Conservation (phyloP, 2,329 filamentous ascomycete genomes). For the Xylaria sp. region DNA sequence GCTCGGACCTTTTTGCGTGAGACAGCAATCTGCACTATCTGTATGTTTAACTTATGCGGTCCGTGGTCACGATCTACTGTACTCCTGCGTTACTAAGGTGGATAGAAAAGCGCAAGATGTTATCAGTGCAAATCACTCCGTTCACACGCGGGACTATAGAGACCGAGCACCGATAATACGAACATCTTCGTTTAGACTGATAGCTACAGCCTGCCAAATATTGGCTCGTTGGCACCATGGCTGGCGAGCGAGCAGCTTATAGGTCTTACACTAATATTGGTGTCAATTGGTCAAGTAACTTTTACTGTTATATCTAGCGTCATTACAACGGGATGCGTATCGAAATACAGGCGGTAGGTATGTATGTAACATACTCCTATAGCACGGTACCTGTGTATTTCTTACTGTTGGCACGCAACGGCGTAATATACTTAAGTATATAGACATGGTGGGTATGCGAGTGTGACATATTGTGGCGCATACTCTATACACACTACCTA, state of each 20-base stretch:
- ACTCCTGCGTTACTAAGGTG: background rate
- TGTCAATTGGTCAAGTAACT: background rate
- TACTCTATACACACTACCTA: background rate
- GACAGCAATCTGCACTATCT: background rate
- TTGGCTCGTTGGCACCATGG: background rate
- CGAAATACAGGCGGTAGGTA: too few species aligned
- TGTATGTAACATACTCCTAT: background rate
- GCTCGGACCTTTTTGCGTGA: conserved; percentile 4
- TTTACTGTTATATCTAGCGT: background rate
- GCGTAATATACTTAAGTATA: background rate
- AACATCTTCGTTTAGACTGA: background rate
- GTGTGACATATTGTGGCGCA: background rate
- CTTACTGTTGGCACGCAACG: background rate
- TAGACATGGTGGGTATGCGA: background rate
- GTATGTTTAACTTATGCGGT: conserved; percentile 2
- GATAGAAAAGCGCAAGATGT: background rate
- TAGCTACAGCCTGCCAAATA: conserved; percentile 3
- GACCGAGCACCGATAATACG: conserved; percentile 12
- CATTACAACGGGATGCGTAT: background rate
- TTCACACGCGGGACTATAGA: conserved; percentile 1
- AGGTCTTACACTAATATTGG: background rate
- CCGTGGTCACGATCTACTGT: background rate
- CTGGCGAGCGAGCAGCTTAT: background rate
- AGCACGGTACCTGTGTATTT: background rate
- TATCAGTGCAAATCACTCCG: background rate